phyloP scores from a whole-genome alignment of 768 basidiomycete genomes.

The Crucibulum laeve region DNA sequence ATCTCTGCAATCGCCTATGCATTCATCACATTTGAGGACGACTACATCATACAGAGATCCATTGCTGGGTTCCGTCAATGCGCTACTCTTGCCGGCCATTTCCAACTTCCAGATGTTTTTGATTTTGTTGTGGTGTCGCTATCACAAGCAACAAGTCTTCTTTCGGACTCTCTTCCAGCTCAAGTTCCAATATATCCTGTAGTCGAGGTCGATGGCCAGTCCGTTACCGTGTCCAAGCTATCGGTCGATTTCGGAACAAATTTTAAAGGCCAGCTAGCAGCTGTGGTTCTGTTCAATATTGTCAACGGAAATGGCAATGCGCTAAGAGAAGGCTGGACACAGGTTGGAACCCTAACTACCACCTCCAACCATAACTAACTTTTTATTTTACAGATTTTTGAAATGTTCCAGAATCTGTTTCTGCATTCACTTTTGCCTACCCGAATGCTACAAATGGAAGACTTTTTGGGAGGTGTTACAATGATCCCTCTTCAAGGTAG shows the following conservation, averaged over 20 bases:
- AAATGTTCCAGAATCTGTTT: conserved; percentile 97
- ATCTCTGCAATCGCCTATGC: conserved; percentile 95
- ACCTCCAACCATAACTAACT: background rate
- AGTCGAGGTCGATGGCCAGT: conserved; percentile 86
- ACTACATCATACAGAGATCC: conserved; percentile 91
- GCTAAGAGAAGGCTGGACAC: conserved; percentile 91
- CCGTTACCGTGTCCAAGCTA: conserved; percentile 85
- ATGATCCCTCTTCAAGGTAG: conserved; percentile 86
- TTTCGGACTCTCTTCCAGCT: conserved; percentile 67
- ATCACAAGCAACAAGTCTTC: conserved; percentile 85
- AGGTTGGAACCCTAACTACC: conserved; percentile 40
- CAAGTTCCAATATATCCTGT: conserved; percentile 83
- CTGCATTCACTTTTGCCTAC: conserved; percentile 87
- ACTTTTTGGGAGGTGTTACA: conserved; percentile 92
- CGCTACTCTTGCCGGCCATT: conserved; percentile 86
- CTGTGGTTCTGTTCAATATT: conserved; percentile 96
- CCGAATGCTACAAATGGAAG: conserved; percentile 95
- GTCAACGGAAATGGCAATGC: conserved; percentile 95
- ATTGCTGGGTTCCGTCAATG: conserved; percentile 97
- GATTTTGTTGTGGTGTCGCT: conserved; percentile 94
- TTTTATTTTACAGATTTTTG: conserved; percentile 68
- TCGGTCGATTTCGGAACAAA: conserved; percentile 94
- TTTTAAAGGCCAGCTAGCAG: conserved; percentile 92
- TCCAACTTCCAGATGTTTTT: conserved; percentile 90
- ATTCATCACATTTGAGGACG: conserved; percentile 94